These are phyloP conservation scores for Penicillium sp. DNA, from an alignment of 2,329 filamentous ascomycete genomes.

Conservation along the genomic window DNA sequence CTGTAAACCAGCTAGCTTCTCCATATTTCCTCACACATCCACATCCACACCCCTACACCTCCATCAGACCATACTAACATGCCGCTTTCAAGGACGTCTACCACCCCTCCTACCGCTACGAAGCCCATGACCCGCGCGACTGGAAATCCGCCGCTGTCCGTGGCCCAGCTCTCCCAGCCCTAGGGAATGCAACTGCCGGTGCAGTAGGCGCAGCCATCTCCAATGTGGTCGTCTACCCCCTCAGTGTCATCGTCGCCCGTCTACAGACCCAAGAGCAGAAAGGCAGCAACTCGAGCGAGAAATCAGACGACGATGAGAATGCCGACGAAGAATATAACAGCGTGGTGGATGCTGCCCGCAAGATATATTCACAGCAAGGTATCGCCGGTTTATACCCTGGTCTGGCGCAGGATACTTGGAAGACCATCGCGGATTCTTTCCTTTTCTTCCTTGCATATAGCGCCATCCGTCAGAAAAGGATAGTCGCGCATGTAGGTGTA, in stretches of 20 bases:
- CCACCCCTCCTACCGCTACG: conserved; percentile 45
- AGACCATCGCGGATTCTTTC: conserved; percentile 72
- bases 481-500: conserved; percentile 36
- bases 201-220: conserved; percentile 75
- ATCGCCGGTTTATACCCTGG: conserved; percentile 71
- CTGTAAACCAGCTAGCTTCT: not conserved
- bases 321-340: conserved; percentile 58
- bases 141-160: conserved; percentile 34
- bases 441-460: conserved; percentile 84
- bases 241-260: conserved; percentile 77
- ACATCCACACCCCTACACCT: not conserved
- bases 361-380: conserved; percentile 71
- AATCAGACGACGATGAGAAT: conserved; percentile 50
- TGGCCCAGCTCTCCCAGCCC: conserved; percentile 60
- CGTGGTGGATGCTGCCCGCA: conserved; percentile 66
- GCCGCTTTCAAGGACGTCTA: conserved; percentile 38
- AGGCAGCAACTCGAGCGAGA: conserved; percentile 39
- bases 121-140: conserved; percentile 30
- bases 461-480: conserved; percentile 48
- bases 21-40: not conserved
- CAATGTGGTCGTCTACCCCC: conserved; percentile 74
- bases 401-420: conserved; percentile 61
- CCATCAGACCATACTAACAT: not conserved
- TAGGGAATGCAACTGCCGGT: conserved; percentile 79
- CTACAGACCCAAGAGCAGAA: conserved; percentile 67